Conservation (phyloP, 2,329 filamentous ascomycete species). For the Elsinoe necatrix region DNA sequence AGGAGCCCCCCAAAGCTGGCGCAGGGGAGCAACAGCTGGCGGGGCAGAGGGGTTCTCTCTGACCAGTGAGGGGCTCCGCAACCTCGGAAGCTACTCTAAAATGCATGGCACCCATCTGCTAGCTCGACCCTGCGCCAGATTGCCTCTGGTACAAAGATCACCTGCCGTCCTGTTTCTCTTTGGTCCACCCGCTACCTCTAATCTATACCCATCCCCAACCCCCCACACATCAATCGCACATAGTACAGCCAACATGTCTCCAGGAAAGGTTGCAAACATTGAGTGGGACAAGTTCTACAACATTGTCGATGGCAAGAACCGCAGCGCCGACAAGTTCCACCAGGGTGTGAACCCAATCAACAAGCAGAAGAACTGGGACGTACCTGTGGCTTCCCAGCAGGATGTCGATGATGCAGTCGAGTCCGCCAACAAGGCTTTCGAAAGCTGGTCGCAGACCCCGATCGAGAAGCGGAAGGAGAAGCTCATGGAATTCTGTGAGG, state of each 20-base stretch:
- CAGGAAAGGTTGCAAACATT: constrained; percentile 34
- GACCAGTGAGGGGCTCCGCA: constrained; percentile 13
- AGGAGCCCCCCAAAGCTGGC: neutral
- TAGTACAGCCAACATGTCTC: constrained; percentile 33
- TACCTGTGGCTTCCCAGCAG: constrained; percentile 31
- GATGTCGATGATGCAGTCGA: constrained; percentile 34
- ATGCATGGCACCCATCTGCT: constrained; percentile 3
- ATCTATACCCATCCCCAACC: neutral
- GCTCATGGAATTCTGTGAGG: constrained; percentile 28
- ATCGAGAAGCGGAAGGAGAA: constrained; percentile 32
- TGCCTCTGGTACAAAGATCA: constrained; percentile 12
- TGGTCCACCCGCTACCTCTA: neutral
- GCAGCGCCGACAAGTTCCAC: constrained; percentile 26
- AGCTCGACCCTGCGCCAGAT: constrained; percentile 7
- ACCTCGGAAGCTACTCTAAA: constrained; percentile 8
- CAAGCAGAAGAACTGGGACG: constrained; percentile 31
- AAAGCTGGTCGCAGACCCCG: constrained; percentile 27
- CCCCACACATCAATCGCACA: neutral
- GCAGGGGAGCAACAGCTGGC: constrained; percentile 1
- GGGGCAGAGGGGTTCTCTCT: neutral
- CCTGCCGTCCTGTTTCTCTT: constrained; percentile 3
- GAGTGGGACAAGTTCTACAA: constrained; percentile 33
- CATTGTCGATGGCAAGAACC: constrained; percentile 32
- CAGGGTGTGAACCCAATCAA: constrained; percentile 30
- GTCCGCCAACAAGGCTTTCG: constrained; percentile 31